Conservation (phyloP, 2,329 filamentous ascomycete genomes). For the Colletotrichum aenigma region DNA sequence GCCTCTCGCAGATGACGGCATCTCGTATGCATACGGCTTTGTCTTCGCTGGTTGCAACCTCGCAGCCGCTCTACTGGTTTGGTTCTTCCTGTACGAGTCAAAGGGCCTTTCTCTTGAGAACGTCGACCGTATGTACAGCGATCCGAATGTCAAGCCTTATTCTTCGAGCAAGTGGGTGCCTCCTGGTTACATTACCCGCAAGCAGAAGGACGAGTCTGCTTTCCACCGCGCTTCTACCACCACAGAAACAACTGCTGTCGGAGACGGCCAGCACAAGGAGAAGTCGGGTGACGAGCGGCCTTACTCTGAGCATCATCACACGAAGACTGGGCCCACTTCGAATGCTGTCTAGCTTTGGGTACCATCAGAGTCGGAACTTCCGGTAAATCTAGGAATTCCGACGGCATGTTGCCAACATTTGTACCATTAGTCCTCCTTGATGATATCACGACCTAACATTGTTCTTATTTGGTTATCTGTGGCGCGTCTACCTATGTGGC, state of each 20-base stretch:
- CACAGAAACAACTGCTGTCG: neutral
- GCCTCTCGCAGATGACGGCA: conserved; percentile 65
- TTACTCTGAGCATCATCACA: conserved; percentile 2
- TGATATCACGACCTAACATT: neutral
- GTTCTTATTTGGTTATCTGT: neutral
- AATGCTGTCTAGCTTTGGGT: neutral
- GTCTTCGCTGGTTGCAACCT: conserved; percentile 69
- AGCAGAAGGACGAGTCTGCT: conserved; percentile 33
- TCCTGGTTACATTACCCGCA: conserved; percentile 46
- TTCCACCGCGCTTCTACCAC: neutral
- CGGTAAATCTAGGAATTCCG: fast-evolving
- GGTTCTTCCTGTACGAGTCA: conserved; percentile 73
- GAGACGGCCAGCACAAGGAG: neutral
- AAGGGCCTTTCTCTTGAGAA: conserved; percentile 71
- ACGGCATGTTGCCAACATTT: neutral
- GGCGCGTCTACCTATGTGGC: fast-evolving
- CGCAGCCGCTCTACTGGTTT: conserved; percentile 62
- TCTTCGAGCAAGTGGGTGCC: conserved; percentile 59
- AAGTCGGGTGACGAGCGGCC: conserved; percentile 5
- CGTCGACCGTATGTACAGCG: conserved; percentile 73
- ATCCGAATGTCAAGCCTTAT: conserved; percentile 63
- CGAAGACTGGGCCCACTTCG: neutral
- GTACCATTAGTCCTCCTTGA: neutral
- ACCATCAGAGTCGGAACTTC: neutral
- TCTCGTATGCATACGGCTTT: conserved; percentile 68